Conservation (phyloP, 495 filamentous ascomycete species). For the Podospora comata region DNA sequence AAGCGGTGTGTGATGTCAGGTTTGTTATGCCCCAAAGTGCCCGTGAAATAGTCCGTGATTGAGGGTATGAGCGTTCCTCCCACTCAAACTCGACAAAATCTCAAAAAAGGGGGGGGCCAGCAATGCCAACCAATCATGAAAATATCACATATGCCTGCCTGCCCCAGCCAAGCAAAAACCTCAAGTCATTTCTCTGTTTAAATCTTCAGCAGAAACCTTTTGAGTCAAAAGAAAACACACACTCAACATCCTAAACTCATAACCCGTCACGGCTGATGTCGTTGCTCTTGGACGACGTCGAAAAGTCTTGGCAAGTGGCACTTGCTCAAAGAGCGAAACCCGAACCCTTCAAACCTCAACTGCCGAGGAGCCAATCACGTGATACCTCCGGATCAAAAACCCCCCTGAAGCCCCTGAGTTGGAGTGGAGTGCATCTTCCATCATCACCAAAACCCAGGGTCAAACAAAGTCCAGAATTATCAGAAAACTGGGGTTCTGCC, state of each 20-base stretch:
- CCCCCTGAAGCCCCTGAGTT: background rate
- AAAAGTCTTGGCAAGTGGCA: background rate
- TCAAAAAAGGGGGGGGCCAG: background rate
- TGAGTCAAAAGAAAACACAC: background rate
- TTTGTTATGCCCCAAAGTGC: background rate
- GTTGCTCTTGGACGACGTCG: background rate
- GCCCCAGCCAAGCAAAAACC: background rate
- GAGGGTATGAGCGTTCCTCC: background rate
- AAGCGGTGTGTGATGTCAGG: background rate
- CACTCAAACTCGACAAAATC: background rate
- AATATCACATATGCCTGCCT: constrained; percentile 4
- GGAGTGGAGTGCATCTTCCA: background rate
- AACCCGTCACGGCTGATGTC: background rate
- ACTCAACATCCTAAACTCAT: background rate
- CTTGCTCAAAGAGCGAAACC: background rate
- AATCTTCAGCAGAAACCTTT: background rate
- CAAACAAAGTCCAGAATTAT: background rate
- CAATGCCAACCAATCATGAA: constrained; percentile 13
- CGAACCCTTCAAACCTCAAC: background rate
- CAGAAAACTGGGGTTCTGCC: background rate
- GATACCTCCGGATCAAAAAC: background rate
- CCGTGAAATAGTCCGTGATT: background rate
- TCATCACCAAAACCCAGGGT: background rate
- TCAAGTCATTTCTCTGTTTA: background rate
- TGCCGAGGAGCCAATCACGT: background rate